A percentile compares a stretch with the other conserved stretches of the same genome.
phyloP scores from a whole-genome alignment of 1,284 basidiomycete genomes.

The Moesziomyces aphidis region DNA sequence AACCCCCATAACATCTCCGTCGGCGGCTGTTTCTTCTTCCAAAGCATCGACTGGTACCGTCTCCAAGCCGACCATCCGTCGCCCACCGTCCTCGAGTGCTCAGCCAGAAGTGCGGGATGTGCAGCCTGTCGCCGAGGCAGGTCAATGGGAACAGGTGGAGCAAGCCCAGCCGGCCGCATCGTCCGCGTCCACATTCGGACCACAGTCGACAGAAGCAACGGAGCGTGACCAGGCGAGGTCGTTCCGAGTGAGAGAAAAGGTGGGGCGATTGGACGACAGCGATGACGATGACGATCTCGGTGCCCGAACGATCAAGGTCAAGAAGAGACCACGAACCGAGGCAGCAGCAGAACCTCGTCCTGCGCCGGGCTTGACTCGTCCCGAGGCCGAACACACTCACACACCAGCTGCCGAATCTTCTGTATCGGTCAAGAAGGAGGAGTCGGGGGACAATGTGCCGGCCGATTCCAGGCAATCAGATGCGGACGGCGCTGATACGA shows the following conservation, averaged over 20 bases:
- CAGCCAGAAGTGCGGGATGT: constrained; percentile 73
- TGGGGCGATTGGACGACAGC: constrained; percentile 22
- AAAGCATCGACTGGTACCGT: constrained; percentile 68
- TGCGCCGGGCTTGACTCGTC: no score
- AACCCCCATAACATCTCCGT: background rate
- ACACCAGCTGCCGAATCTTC: no score
- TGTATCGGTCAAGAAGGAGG: constrained; percentile 16
- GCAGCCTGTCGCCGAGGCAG: constrained; percentile 78
- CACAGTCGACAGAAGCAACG: constrained; percentile 1
- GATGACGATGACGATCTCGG: constrained; percentile 34
- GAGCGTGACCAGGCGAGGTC: constrained; percentile 49
- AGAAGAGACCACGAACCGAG: constrained; percentile 37
- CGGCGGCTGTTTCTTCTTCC: constrained; percentile 35
- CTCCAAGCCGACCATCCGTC: background rate
- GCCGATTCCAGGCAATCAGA: background rate
- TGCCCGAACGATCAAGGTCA: constrained; percentile 38
- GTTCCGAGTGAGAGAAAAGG: constrained; percentile 54
- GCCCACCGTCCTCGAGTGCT: constrained; percentile 15
- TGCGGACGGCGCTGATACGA: background rate
- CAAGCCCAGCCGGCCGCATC: constrained; percentile 59
- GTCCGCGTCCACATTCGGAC: constrained; percentile 7
- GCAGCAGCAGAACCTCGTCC: background rate
- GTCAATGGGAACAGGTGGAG: constrained; percentile 84
- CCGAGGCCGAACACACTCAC: no score
- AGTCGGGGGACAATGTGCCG: background rate